These are phyloP conservation scores for Rhamnella rubrinervis DNA, from an alignment of 331 rosid genomes.

Conservation along the genomic window DNA sequence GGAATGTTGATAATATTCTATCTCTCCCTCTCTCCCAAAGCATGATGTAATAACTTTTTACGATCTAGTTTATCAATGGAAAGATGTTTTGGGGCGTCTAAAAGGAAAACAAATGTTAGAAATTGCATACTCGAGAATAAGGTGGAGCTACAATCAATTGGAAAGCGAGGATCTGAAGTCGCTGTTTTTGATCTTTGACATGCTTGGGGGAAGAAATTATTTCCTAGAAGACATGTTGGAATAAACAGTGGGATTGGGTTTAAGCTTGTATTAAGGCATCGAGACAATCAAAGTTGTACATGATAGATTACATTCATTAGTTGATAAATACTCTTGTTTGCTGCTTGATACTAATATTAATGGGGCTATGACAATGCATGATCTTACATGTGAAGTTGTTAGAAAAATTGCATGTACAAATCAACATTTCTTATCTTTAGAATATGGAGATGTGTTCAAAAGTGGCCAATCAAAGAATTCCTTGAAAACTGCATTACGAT, in stretches of 20 bases:
- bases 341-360: neutral
- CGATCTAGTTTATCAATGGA: too few species aligned
- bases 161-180: neutral
- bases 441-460: neutral
- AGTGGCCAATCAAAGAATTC: neutral
- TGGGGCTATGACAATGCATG: neutral
- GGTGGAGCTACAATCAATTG: neutral
- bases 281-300: neutral
- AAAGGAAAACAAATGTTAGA: neutral
- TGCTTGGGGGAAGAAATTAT: neutral
- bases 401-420: neutral
- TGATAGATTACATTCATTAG: neutral
- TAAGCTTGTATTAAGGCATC: too few species aligned
- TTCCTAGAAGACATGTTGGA: neutral
- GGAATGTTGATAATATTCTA: too few species aligned
- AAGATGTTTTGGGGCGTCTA: neutral
- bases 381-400: neutral
- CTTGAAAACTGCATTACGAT: neutral
- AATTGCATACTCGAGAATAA: neutral
- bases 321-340: neutral
- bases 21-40: too few species aligned
- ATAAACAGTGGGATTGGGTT: conserved; percentile 6
- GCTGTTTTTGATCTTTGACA: neutral
- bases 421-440: too few species aligned
- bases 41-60: too few species aligned